A percentile compares a stretch with the other conserved stretches of the same genome.
phyloP scores from a whole-genome alignment of 345 rosid genomes.

The Arabis hirsuta region DNA sequence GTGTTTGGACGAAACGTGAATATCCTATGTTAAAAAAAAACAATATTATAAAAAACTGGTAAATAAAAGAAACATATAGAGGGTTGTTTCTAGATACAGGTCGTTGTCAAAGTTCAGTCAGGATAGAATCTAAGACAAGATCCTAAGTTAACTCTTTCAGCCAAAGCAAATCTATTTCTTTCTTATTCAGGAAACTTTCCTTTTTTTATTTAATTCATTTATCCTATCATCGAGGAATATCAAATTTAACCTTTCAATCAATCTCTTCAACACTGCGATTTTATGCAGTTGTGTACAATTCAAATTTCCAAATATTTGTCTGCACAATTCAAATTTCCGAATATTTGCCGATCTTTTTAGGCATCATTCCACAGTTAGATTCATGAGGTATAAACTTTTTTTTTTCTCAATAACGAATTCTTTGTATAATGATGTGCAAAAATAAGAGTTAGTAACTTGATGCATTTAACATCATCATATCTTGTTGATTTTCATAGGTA shows the following conservation, averaged over 20 bases:
- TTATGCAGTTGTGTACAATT: background rate
- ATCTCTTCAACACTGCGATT: background rate
- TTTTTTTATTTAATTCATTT: slow-evolving; percentile 17
- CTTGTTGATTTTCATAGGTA: slow-evolving; percentile 6
- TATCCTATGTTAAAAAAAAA: background rate
- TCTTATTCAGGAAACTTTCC: slow-evolving; percentile 37
- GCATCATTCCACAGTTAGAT: slow-evolving; percentile 5
- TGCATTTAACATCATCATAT: slow-evolving; percentile 11
- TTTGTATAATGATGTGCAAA: background rate
- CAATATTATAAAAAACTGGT: background rate
- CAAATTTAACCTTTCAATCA: slow-evolving; percentile 10
- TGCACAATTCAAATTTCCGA: background rate
- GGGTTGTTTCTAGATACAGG: slow-evolving; percentile 46
- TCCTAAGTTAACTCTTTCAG: slow-evolving; percentile 49
- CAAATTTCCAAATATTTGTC: background rate
- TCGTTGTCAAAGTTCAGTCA: slow-evolving; percentile 44
- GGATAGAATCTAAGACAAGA: slow-evolving; percentile 49
- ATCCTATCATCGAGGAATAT: slow-evolving; percentile 6
- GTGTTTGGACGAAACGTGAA: background rate
- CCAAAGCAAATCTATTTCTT: slow-evolving; percentile 47
- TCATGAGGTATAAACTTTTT: background rate
- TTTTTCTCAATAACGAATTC: background rate
- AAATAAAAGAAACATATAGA: slow-evolving; percentile 30
- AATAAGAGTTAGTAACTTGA: slow-evolving; percentile 22
- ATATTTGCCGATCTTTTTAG: background rate